Conservation (phyloP, 2,329 filamentous ascomycete genomes). For the Aspergillus novoparasiticus region DNA sequence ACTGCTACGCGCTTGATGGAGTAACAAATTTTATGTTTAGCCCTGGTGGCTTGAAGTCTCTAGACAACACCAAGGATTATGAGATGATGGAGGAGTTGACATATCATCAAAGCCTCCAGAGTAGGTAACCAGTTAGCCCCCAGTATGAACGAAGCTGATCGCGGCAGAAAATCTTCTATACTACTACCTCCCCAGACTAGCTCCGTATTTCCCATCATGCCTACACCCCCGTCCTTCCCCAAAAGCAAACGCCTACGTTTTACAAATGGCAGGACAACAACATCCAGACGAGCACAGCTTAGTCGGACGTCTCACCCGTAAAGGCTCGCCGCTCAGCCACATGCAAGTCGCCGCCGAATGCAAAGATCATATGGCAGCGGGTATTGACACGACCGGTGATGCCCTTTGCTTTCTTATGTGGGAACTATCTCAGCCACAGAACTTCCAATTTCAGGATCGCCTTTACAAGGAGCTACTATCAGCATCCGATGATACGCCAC, state of each 20-base stretch:
- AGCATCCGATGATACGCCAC: constrained; percentile 42
- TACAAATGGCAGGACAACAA: constrained; percentile 52
- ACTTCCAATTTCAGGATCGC: constrained; percentile 52
- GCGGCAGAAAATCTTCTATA: constrained; percentile 59
- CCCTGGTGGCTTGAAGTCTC: constrained; percentile 63
- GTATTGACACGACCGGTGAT: constrained; percentile 72
- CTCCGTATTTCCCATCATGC: constrained; percentile 51
- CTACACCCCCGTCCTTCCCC: constrained; percentile 61
- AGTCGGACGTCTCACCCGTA: constrained; percentile 61
- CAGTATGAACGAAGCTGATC: constrained; percentile 4
- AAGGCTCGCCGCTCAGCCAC: constrained; percentile 49
- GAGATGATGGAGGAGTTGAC: constrained; percentile 70
- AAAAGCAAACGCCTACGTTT: constrained; percentile 61
- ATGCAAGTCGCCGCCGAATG: constrained; percentile 67
- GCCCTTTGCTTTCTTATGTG: constrained; percentile 72
- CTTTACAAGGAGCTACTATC: constrained; percentile 57
- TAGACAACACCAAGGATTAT: constrained; percentile 59
- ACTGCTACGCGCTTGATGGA: constrained; percentile 71
- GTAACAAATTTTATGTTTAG: constrained; percentile 71
- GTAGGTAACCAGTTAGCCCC: constrained; percentile 44
- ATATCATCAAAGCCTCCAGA: constrained; percentile 68
- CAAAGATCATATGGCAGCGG: constrained; percentile 71
- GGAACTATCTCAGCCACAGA: constrained; percentile 66
- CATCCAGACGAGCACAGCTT: constrained; percentile 59
- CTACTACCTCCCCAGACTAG: constrained; percentile 58